Evolutionary conservation across 441 rosid species (phyloP), one percentile per base, ranked within the genome.

Genomic region (Viola pubescens): DNA sequence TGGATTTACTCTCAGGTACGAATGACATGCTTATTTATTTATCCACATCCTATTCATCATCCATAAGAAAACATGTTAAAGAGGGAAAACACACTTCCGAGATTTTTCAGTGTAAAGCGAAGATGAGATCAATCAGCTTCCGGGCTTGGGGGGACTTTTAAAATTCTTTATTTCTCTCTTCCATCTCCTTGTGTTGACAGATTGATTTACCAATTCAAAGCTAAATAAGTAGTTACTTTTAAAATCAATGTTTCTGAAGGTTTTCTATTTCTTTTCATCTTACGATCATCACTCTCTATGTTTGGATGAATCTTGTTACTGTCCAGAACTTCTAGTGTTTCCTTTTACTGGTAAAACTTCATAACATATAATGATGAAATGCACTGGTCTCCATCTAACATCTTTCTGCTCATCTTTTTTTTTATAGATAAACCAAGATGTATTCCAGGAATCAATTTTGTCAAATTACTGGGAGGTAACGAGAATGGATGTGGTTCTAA

Each of bases 381-480:
- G 52, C 16, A 48, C 6, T 12, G 52, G 52, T n/a, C 6, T 48
- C 8, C 7, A 9, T 48, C n/a, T 0, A 19, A 43, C 37, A 3
- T 19, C 47, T 52, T 37, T 65, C 40, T 39, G 52, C 40, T 37
- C 43, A 44, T 65, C 48, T 12, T 68, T n/a, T 54, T 54, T 58
- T 44, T 44, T 73, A 85, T 90, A 89, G 98, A 48, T 13, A 92
- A 82, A 74, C 98, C 98, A 37, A 89, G 78, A 73, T 71, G 79
- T 71, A 76, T 82, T 54, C 83, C 95, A 5, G 97, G 91, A 63
- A 14, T 79, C 54, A 87, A 87, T 79, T 89, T 92, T 56, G 62
- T 87, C 13, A 89, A 77, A 77, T 74, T 92, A 67, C 80, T 92
- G 66, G 97, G 81, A 84, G 97, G 98, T 92, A 79, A 65, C 16